Evolutionary conservation across 1,284 basidiomycete species (phyloP).

Genomic region (Entoloma clypeatum): DNA sequence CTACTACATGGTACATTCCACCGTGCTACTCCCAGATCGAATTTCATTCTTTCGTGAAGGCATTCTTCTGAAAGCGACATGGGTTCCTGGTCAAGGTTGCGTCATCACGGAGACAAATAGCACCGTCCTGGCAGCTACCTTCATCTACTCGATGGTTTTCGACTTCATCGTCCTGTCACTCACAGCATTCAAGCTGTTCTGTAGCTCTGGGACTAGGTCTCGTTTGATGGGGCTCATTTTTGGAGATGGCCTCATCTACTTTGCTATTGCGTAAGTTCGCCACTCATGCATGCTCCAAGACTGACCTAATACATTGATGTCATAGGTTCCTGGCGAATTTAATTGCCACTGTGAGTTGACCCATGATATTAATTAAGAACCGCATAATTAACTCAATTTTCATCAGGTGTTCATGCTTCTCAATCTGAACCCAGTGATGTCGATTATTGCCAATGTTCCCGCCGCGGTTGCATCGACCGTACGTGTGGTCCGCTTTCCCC

Average conservation of each 20-base stretch:
- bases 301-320: constrained; percentile 6
- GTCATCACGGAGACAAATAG: constrained; percentile 54
- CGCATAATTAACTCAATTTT: constrained; percentile 6
- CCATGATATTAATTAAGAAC: background rate
- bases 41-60: constrained; percentile 44
- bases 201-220: constrained; percentile 39
- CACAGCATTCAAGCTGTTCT: constrained; percentile 57
- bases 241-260: constrained; percentile 68
- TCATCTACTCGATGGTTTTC: constrained; percentile 72
- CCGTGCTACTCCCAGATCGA: constrained; percentile 1
- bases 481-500: constrained; percentile 19
- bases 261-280: constrained; percentile 61
- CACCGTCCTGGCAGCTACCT: constrained; percentile 55
- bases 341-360: constrained; percentile 51
- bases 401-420: constrained; percentile 64
- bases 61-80: constrained; percentile 54
- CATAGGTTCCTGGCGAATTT: constrained; percentile 62
- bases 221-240: constrained; percentile 64
- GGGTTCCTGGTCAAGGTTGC: constrained; percentile 47
- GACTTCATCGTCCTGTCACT: constrained; percentile 60
- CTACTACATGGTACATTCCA: constrained; percentile 58
- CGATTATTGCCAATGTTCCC: constrained; percentile 70
- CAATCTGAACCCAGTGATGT: constrained; percentile 70
- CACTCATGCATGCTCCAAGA: constrained; percentile 3
- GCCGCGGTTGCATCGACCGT: constrained; percentile 67